Base-by-base conservation (phyloP, 192 early-diverging fungal species). In the Funneliformis mosseae region DNA sequence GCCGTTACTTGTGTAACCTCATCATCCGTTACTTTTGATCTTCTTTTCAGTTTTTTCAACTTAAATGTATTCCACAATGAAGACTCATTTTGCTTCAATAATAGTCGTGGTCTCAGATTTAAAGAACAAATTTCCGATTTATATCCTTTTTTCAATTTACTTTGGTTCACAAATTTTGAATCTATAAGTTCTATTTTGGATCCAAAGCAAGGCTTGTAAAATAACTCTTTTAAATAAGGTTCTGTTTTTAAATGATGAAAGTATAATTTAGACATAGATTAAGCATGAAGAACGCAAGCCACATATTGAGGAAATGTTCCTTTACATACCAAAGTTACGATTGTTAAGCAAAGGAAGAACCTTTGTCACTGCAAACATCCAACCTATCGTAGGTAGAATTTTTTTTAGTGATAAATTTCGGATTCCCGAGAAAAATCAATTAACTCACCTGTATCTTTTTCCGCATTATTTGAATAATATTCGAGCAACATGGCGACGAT, bases 171-270 rank as follows among this genome's bases (percentile, higher is more conserved):
- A 64, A 64, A 64, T 23, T 3, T 27, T 27, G 8, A 8, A 14
- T 64, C 63, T 10, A 64, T 7, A 9, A 12, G 9, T 27, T 5
- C 63, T 28, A 28, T 25, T 11, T 64, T 64, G 0, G 25, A 11
- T 10, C 63, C 63, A 64, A 64, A 64, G 12, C 63, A 64, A 4
- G 63, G 63, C 25, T 64, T 64, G 12, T 64, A 64, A 64, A 64
- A 64, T 25, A 64, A 27, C 25, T 28, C 63, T 11, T 64, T 64
- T 27, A 64, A 5, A 28, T 64, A 64, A 8, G 8, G 23, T 27
- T 64, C 6, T 64, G 11, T 55, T 4, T 45, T 7, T 45, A 2
- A 45, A 45, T 45, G 5, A 9, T 45, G 9, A 4, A 33, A 33
- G 3, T 33, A 33, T 33, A 2, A 2, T 33, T 33, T 33, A 33